A percentile compares a stretch with the other conserved stretches of the same genome.
These are phyloP conservation scores for Neckera pumila DNA, from an alignment of 225 moss, liverwort and hornwort genomes.

Conservation along the genomic window DNA sequence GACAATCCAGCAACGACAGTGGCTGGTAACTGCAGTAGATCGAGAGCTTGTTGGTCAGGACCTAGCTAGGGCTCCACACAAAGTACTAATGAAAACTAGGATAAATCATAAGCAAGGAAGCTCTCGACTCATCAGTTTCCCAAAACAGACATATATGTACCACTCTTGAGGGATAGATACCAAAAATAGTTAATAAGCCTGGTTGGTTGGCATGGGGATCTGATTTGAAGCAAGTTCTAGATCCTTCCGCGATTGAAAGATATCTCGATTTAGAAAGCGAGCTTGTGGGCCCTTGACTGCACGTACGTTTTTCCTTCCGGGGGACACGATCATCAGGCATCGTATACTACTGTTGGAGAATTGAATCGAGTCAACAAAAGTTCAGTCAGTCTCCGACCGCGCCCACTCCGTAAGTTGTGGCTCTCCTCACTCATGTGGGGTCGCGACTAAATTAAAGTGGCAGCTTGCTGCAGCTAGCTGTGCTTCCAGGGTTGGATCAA, in stretches of 20 bases:
- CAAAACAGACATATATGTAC: background rate
- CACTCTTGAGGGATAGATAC: background rate
- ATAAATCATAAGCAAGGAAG: background rate
- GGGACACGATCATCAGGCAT: background rate
- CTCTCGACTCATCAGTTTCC: background rate
- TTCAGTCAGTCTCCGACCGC: background rate
- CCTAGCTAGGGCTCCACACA: background rate
- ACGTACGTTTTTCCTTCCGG: background rate
- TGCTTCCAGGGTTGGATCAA: background rate
- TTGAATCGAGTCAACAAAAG: slow-evolving; percentile 6
- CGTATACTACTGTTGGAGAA: background rate
- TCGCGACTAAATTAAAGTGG: background rate
- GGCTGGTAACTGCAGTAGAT: background rate
- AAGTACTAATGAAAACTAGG: background rate
- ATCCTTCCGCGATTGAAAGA: background rate
- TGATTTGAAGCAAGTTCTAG: background rate
- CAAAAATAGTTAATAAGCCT: background rate
- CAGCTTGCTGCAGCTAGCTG: background rate
- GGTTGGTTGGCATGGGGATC: background rate
- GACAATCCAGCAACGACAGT: background rate
- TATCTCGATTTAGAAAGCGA: background rate
- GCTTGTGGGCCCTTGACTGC: background rate
- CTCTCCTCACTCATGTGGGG: background rate
- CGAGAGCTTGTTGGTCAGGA: background rate
- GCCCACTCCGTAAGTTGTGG: background rate